These are phyloP conservation scores for Exserohilum turcica DNA, from an alignment of 2,329 filamentous ascomycete species.

Conservation along the genomic window DNA sequence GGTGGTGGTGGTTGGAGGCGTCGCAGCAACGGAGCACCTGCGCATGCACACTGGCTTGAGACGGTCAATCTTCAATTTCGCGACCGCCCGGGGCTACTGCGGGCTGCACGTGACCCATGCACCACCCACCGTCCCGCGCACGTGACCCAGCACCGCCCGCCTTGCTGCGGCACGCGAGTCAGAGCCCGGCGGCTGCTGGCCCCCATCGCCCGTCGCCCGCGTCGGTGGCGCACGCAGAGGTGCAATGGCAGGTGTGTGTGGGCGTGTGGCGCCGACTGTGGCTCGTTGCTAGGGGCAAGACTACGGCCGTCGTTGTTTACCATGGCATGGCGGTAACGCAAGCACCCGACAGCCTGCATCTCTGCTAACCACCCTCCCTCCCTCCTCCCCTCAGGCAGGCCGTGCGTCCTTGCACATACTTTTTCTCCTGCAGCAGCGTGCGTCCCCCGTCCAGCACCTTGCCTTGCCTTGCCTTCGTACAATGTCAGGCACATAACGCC, in stretches of 20 bases:
- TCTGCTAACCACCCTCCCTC: constrained; percentile 12
- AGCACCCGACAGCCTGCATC: constrained; percentile 20
- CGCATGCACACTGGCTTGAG: not conserved
- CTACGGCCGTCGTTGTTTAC: constrained; percentile 18
- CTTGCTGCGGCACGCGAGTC: constrained; percentile 3
- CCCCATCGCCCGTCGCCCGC: no score
- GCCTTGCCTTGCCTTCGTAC: constrained; percentile 13
- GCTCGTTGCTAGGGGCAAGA: constrained; percentile 19
- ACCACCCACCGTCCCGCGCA: constrained; percentile 2
- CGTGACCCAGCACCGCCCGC: not conserved
- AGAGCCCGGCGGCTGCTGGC: not conserved
- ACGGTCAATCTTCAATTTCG: constrained; percentile 8
- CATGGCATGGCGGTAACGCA: constrained; percentile 11
- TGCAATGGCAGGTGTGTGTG: no score
- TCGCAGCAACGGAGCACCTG: not conserved
- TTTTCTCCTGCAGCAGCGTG: constrained; percentile 14
- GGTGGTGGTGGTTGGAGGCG: not conserved
- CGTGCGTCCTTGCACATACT: constrained; percentile 38
- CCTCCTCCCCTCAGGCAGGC: constrained; percentile 13
- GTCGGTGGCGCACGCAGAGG: no score
- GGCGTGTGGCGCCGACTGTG: not conserved
- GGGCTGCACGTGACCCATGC: constrained; percentile 8
- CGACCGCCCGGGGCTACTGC: constrained; percentile 4
- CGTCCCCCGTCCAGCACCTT: not conserved
- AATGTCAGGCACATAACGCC: constrained; percentile 35